Conservation (phyloP, 2,329 filamentous ascomycete genomes). For the Nemania diffusa region DNA sequence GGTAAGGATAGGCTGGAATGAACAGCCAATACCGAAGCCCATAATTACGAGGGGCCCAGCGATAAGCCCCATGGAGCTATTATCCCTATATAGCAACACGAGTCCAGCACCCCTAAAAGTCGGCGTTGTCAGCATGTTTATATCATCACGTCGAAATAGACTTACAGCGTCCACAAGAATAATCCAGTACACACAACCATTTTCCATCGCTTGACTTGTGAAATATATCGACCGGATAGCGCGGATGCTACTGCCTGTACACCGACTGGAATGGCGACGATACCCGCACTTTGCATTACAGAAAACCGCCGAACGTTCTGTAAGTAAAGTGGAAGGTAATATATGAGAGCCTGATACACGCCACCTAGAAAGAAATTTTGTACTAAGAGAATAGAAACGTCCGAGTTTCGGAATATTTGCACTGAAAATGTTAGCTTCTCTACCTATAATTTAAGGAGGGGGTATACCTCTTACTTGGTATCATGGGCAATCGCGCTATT, state of each 20-base stretch:
- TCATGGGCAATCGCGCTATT: constrained; percentile 66
- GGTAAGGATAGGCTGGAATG: constrained; percentile 61
- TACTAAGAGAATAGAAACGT: constrained; percentile 64
- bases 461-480: constrained; percentile 55
- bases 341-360: constrained; percentile 68
- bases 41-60: constrained; percentile 61
- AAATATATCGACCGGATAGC: constrained; percentile 67
- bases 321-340: constrained; percentile 71
- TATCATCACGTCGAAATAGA: neutral
- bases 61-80: constrained; percentile 59
- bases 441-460: constrained; percentile 2
- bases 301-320: constrained; percentile 61
- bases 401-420: constrained; percentile 63
- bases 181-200: constrained; percentile 64
- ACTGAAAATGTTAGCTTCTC: constrained; percentile 47
- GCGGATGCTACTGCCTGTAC: constrained; percentile 59
- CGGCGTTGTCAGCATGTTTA: neutral
- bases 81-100: constrained; percentile 59
- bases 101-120: constrained; percentile 59
- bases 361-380: constrained; percentile 70
- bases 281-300: constrained; percentile 59
- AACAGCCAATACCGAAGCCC: constrained; percentile 63
- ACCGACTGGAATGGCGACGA: constrained; percentile 61
- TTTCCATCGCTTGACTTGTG: constrained; percentile 65
- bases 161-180: constrained; percentile 51